These are phyloP conservation scores for Backusella westeae DNA, from an alignment of 192 early-diverging fungal genomes.

Conservation along the genomic window DNA sequence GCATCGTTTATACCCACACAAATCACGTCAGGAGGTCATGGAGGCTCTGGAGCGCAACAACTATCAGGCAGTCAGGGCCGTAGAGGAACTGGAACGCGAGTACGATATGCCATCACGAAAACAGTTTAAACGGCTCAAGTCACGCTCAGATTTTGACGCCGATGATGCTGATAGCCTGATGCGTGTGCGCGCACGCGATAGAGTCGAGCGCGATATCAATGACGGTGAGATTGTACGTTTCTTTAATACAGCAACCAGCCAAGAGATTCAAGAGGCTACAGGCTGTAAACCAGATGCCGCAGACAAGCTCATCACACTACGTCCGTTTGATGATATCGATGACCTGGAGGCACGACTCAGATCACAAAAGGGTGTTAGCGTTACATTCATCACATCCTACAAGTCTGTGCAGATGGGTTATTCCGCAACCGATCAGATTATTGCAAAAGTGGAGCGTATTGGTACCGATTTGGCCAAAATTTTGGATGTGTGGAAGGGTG, in stretches of 20 bases:
- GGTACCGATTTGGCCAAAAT: conserved; percentile 48
- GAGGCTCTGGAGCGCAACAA: background rate
- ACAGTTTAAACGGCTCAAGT: background rate
- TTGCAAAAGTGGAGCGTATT: conserved; percentile 55
- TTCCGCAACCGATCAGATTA: conserved; percentile 58
- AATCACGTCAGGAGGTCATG: background rate
- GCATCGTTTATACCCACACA: background rate
- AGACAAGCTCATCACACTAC: conserved; percentile 28
- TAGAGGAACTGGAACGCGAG: background rate
- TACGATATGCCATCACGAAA: background rate
- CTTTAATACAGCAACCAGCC: conserved; percentile 13
- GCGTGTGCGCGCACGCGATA: background rate
- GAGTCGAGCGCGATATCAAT: background rate
- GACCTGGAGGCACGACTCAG: conserved; percentile 51
- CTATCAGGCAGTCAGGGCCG: background rate
- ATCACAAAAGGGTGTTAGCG: conserved; percentile 49
- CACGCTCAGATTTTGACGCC: background rate
- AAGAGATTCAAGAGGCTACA: conserved; percentile 29
- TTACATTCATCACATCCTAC: conserved; percentile 51
- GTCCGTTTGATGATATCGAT: conserved; percentile 58
- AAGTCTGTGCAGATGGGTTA: conserved; percentile 59
- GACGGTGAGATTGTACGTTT: background rate
- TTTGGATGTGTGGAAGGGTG: conserved; percentile 47
- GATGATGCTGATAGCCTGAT: background rate
- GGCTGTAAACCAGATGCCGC: conserved; percentile 9